Evolutionary conservation across 495 filamentous ascomycete species (phyloP), one percentile per base, ranked within the genome.

Genomic region (Achaetomiella virescens): DNA sequence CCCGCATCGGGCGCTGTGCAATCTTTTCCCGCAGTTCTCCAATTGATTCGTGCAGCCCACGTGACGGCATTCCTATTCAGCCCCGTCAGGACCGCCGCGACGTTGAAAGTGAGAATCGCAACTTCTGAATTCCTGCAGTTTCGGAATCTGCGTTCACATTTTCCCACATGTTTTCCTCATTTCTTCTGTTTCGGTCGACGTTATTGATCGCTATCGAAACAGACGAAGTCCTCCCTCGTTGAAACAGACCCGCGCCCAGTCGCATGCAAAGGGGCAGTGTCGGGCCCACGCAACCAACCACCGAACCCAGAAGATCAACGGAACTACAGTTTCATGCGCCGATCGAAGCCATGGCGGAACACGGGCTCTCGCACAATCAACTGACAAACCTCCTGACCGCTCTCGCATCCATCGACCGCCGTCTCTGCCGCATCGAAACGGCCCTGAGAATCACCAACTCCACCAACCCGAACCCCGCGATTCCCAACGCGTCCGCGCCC

Each of bases 341-440:
- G 12, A 6, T 6, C 35, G 15, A 43, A 52, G 20, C 29, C 18
- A 65, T 67, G 65, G 59, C 55, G 2, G 60, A 65, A 22, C 46
- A 51, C 36, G 55, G 52, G 20, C 47, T 61, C 17, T 36, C 58
- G 7, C 56, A 66, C 29, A 60, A 57, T 49, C 63, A 65, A 11
- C 21, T 70, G 44, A 31, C 60, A 12, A 61, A 58, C 44, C 49
- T 71, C 29, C 33, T 71, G 12, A 65, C 62, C 50, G 53, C 65
- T 20, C 58, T 71, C 58, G 37, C 53, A 12, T 58, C 69, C n/a
- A 71, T 71, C 53, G 67, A 71, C 56, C 65, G 62, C 48, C 65
- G 69, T 18, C 65, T 71, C n/a, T 53, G 22, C 25, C 65, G 69
- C 35, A 69, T 71, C 54, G 69, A 71, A 37, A 25, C 52, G 6